phyloP scores from a whole-genome alignment of 139 green algal genomes.

The Desmodesmus armatus region DNA sequence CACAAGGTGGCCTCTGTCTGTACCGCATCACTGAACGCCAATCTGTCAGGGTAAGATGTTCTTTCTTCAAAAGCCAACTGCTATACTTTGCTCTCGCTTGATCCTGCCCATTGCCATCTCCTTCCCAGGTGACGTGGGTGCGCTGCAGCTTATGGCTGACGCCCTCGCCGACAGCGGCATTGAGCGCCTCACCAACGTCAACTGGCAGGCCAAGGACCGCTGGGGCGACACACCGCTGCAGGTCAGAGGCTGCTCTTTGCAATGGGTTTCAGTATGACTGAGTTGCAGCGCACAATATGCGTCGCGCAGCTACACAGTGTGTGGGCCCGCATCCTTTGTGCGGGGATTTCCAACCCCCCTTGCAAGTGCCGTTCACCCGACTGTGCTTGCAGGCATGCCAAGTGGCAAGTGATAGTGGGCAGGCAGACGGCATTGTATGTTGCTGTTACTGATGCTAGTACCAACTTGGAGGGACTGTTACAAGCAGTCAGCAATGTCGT shows the following conservation, averaged over 20 bases:
- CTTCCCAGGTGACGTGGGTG: conserved; percentile 17
- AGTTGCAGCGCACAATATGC: neutral
- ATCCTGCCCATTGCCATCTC: neutral
- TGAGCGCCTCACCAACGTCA: conserved; percentile 8
- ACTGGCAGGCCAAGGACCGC: conserved; percentile 33
- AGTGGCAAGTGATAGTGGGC: neutral
- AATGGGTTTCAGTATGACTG: neutral
- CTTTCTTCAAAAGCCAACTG: neutral
- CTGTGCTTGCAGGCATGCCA: neutral
- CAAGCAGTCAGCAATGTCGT: neutral
- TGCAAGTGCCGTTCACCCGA: too few species aligned
- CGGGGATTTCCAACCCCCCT: too few species aligned
- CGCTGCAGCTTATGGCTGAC: conserved; percentile 20
- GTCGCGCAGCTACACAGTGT: neutral
- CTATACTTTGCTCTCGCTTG: neutral
- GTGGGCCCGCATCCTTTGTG: too few species aligned
- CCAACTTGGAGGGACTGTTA: neutral
- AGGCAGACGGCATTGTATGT: neutral
- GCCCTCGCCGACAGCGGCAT: conserved; percentile 26
- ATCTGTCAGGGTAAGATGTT: too few species aligned
- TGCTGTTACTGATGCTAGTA: neutral
- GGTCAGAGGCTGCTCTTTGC: neutral
- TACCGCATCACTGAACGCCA: neutral
- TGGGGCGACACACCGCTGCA: conserved; percentile 45
- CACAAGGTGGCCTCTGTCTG: neutral